Evolutionary conservation across 2,329 filamentous ascomycete species (phyloP).

Genomic region (Ascochyta koolunga): DNA sequence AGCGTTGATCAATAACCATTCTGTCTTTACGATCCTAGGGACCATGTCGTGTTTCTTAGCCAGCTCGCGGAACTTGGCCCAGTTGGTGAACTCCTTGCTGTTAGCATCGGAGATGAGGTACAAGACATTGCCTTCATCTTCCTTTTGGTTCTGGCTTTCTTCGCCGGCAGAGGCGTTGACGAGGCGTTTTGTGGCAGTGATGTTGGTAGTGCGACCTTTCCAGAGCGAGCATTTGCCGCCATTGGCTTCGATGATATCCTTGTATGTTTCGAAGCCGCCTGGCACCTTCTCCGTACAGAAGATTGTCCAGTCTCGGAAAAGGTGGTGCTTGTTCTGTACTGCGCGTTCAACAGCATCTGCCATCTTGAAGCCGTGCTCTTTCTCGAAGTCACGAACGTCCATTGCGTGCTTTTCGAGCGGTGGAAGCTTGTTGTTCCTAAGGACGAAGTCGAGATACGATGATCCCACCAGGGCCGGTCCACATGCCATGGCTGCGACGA

Average conservation of each 20-base stretch:
- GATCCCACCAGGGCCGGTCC: conserved; percentile 79
- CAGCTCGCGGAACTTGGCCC: conserved; percentile 80
- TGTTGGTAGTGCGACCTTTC: conserved; percentile 72
- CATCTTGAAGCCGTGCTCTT: conserved; percentile 72
- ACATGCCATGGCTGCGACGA: conserved; percentile 83
- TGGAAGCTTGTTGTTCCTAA: conserved; percentile 71
- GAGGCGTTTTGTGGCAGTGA: conserved; percentile 55
- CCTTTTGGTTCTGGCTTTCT: conserved; percentile 65
- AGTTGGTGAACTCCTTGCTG: conserved; percentile 73
- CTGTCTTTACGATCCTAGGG: conserved; percentile 78
- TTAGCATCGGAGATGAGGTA: conserved; percentile 77
- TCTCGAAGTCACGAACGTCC: conserved; percentile 74
- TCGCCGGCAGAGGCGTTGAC: conserved; percentile 32
- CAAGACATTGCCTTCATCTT: conserved; percentile 62
- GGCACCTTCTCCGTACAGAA: conserved; percentile 83
- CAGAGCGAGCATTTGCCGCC: conserved; percentile 83
- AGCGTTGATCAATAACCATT: conserved; percentile 89
- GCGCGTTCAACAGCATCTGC: conserved; percentile 72
- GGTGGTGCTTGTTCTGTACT: conserved; percentile 73
- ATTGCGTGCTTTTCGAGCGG: conserved; percentile 70
- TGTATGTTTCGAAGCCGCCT: conserved; percentile 84
- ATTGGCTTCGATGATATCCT: conserved; percentile 84
- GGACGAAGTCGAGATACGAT: conserved; percentile 76
- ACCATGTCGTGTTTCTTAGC: conserved; percentile 78
- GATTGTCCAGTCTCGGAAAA: conserved; percentile 77